Percentiles rank a stretch among this genome's conserved stretches.
Conservation (phyloP, 73 alveolate species). For the Chromera velia region DNA sequence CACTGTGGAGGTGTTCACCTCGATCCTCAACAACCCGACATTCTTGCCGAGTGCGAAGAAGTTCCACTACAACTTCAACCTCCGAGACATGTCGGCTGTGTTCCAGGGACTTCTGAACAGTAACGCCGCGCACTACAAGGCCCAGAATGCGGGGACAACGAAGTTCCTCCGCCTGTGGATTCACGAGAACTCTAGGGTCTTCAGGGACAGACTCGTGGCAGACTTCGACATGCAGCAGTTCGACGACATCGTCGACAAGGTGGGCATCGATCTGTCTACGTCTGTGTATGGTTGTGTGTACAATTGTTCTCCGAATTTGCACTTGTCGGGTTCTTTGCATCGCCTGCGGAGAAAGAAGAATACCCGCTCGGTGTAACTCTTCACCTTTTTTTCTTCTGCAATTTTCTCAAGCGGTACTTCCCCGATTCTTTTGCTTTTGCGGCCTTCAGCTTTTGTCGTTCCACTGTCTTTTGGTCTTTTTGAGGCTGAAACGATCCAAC, state of each 20-base stretch:
- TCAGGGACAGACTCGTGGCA: slow-evolving; percentile 85
- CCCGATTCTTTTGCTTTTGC: too few species aligned
- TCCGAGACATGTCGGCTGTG: slow-evolving; percentile 87
- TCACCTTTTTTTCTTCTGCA: too few species aligned
- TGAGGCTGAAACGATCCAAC: too few species aligned
- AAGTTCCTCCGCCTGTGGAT: slow-evolving; percentile 91
- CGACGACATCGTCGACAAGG: slow-evolving; percentile 46
- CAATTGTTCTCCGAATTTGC: too few species aligned
- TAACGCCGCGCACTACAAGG: slow-evolving; percentile 81
- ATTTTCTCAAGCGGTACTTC: too few species aligned
- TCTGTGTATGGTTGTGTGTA: too few species aligned
- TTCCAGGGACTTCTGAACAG: slow-evolving; percentile 85
- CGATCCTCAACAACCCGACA: slow-evolving; percentile 74
- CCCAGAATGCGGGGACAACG: slow-evolving; percentile 52
- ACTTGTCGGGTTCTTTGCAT: too few species aligned
- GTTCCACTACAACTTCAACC: slow-evolving; percentile 97
- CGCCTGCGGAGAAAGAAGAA: not conserved
- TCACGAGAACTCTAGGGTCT: slow-evolving; percentile 95
- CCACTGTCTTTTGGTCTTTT: too few species aligned
- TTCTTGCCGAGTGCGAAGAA: slow-evolving; percentile 96
- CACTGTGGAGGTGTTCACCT: slow-evolving; percentile 69
- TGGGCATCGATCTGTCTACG: too few species aligned
- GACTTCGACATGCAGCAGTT: slow-evolving; percentile 78
- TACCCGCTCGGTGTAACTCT: too few species aligned
- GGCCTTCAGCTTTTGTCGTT: too few species aligned